Evolutionary conservation across 2,329 filamentous ascomycete species (phyloP).

Genomic region (Triangularia verruculosa): DNA sequence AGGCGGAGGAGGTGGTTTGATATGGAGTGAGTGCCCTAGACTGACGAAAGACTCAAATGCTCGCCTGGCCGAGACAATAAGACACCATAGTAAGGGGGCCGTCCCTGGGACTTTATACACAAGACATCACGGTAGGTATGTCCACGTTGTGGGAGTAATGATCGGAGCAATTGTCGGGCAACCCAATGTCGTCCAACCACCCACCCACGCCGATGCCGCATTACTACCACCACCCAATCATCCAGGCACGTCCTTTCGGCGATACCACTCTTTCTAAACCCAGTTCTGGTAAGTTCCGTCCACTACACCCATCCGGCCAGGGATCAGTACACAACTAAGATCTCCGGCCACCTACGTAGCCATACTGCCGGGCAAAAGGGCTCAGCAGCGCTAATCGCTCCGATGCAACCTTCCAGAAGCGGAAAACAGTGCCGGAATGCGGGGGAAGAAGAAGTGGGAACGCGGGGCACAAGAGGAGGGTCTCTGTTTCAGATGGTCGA

Average conservation of each 20-base stretch:
- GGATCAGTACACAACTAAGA: background rate
- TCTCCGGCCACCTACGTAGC: background rate
- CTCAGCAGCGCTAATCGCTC: background rate
- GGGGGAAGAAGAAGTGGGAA: background rate
- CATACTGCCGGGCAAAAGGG: background rate
- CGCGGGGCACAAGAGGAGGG: background rate
- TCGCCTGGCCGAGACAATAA: background rate
- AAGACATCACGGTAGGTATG: background rate
- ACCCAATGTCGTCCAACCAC: background rate
- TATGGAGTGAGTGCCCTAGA: background rate
- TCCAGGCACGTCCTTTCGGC: background rate
- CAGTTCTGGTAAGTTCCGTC: background rate
- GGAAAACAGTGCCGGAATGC: background rate
- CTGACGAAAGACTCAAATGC: background rate
- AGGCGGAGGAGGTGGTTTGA: background rate
- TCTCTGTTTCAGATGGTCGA: background rate
- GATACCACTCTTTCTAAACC: background rate
- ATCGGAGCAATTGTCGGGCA: background rate
- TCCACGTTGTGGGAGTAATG: background rate
- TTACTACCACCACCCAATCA: background rate
- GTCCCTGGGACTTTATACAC: background rate
- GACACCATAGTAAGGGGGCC: background rate
- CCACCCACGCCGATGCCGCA: background rate
- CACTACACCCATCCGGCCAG: background rate
- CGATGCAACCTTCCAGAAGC: background rate